Conservation (phyloP, 352 stramenopile species). For the Globisporangium okanoganense region DNA sequence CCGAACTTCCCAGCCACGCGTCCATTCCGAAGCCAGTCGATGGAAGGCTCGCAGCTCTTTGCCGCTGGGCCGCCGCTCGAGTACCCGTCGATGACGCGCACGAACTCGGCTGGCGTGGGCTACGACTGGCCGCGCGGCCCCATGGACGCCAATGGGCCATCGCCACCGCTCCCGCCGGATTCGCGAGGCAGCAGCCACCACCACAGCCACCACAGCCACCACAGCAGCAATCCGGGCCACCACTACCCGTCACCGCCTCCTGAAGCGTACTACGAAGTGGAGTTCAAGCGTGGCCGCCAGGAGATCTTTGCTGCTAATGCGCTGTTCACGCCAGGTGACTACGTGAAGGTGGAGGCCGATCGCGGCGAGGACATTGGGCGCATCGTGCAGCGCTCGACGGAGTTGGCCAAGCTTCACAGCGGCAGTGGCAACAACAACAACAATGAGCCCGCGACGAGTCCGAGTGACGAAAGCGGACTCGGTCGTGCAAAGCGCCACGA, state of each 20-base stretch:
- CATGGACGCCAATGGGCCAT: constrained; percentile 25
- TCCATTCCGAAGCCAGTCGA: constrained; percentile 67
- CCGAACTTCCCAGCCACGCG: constrained; percentile 46
- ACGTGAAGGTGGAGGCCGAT: constrained; percentile 97
- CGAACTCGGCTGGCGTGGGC: constrained; percentile 48
- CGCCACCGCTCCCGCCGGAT: constrained; percentile 68
- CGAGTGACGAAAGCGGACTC: constrained; percentile 35
- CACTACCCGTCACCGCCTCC: constrained; percentile 59
- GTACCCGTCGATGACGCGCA: constrained; percentile 56
- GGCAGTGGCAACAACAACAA: constrained; percentile 10
- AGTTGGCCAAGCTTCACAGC: constrained; percentile 71
- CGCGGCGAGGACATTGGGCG: constrained; percentile 95
- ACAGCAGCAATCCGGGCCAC: constrained; percentile 2
- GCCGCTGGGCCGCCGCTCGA: constrained; percentile 36
- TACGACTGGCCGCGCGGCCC: constrained; percentile 65
- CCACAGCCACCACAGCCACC: not conserved
- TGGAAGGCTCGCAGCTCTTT: constrained; percentile 69
- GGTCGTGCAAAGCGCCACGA: constrained; percentile 63
- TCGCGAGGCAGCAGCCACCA: constrained; percentile 15
- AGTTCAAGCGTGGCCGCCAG: constrained; percentile 93
- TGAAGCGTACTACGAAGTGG: constrained; percentile 91
- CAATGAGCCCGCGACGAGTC: constrained; percentile 22
- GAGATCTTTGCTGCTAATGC: constrained; percentile 89
- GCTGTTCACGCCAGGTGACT: constrained; percentile 90
- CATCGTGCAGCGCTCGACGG: constrained; percentile 87